A percentile compares a stretch with the other conserved stretches of the same genome.
Conservation (phyloP, 177 flowering plant species). For the Telopea speciosissima region DNA sequence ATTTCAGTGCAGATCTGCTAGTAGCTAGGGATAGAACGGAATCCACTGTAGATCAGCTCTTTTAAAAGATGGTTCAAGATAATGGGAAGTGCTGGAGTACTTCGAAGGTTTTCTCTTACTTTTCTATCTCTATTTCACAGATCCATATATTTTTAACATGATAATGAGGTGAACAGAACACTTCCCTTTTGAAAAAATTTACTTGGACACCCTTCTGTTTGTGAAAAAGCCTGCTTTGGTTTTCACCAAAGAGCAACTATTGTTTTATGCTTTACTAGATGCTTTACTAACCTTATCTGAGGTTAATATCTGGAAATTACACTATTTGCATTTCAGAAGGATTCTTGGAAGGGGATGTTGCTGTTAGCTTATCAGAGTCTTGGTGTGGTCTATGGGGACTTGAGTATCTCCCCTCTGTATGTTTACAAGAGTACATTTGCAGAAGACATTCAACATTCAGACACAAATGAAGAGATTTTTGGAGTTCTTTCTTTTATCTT, state of each 20-base stretch:
- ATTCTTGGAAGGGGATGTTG: constrained; percentile 66
- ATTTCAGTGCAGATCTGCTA: constrained; percentile 24
- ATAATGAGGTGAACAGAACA: background rate
- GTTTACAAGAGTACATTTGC: constrained; percentile 93
- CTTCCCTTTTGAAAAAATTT: background rate
- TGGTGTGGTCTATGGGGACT: constrained; percentile 95
- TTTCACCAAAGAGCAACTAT: background rate
- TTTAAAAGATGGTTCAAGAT: constrained; percentile 40
- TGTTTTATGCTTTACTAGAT: background rate
- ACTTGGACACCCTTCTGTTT: background rate
- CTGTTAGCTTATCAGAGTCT: constrained; percentile 86
- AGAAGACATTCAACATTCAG: constrained; percentile 85
- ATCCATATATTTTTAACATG: constrained; percentile 1
- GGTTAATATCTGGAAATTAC: background rate
- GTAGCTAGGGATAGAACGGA: constrained; percentile 2
- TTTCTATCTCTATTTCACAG: constrained; percentile 7
- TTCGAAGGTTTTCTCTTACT: constrained; percentile 48
- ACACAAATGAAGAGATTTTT: constrained; percentile 83
- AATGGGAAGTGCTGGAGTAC: constrained; percentile 44
- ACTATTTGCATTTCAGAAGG: constrained; percentile 45
- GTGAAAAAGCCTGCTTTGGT: background rate
- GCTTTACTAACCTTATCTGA: background rate
- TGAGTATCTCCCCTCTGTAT: constrained; percentile 83
- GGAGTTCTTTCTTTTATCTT: constrained; percentile 90
- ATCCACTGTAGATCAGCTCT: constrained; percentile 8